These are phyloP conservation scores for Trichoderma atroviride DNA, from an alignment of 2,329 filamentous ascomycete species.

Conservation along the genomic window DNA sequence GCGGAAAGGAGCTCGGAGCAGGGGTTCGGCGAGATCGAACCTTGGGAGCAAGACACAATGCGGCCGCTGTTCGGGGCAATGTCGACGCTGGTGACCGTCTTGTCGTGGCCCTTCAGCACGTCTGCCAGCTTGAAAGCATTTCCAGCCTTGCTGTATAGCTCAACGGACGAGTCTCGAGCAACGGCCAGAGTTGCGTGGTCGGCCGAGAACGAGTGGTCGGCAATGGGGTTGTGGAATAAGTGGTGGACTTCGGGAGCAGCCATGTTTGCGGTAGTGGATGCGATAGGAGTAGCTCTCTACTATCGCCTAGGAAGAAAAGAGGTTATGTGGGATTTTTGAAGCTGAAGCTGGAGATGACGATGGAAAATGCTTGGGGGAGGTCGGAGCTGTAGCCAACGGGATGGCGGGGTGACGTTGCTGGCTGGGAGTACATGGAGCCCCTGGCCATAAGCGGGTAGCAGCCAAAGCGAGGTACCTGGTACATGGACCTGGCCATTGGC, in stretches of 20 bases:
- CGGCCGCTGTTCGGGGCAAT: constrained; percentile 88
- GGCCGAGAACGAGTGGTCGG: constrained; percentile 96
- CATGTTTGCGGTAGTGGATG: constrained; percentile 59
- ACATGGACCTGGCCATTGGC: constrained; percentile 1
- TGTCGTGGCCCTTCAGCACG: constrained; percentile 94
- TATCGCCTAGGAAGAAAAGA: constrained; percentile 58
- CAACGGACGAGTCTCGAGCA: constrained; percentile 84
- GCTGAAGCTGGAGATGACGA: constrained; percentile 28
- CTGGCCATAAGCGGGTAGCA: constrained; percentile 6
- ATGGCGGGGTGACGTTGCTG: constrained; percentile 30
- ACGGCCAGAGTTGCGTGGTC: constrained; percentile 89
- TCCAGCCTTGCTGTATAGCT: constrained; percentile 78
- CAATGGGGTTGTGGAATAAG: constrained; percentile 93
- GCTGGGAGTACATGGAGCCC: constrained; percentile 9
- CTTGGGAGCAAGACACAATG: constrained; percentile 97
- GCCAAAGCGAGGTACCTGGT: constrained; percentile 16
- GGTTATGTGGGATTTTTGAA: not conserved
- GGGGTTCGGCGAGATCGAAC: constrained; percentile 48
- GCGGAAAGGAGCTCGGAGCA: not conserved
- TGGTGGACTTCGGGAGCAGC: constrained; percentile 88
- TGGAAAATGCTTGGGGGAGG: constrained; percentile 26
- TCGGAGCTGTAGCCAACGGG: constrained; percentile 4
- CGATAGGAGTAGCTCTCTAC: constrained; percentile 83
- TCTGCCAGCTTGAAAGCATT: constrained; percentile 81
- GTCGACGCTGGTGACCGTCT: constrained; percentile 93